These are phyloP conservation scores for Ustilago loliicola DNA, from an alignment of 1,284 basidiomycete species.

Conservation along the genomic window DNA sequence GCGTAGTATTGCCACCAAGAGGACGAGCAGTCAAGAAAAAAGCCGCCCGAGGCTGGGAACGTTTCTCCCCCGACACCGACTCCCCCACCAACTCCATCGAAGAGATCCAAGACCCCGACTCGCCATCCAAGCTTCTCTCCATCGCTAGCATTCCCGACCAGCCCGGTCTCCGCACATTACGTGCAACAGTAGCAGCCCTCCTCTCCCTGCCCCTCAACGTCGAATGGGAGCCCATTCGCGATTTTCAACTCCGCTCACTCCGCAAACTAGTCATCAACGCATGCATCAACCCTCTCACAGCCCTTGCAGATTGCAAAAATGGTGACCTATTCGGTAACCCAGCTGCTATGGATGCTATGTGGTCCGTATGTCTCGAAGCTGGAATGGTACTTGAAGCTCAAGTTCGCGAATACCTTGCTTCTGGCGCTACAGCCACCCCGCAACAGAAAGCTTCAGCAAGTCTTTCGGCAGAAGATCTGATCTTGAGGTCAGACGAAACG, in stretches of 20 bases:
- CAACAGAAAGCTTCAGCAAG: not conserved
- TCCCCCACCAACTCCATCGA: not conserved
- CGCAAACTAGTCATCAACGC: constrained; percentile 88
- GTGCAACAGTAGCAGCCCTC: constrained; percentile 56
- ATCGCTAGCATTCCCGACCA: constrained; percentile 54
- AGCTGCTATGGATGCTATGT: constrained; percentile 60
- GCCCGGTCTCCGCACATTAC: constrained; percentile 48
- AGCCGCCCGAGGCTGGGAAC: constrained; percentile 38
- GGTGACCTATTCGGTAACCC: constrained; percentile 75
- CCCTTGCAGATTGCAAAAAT: constrained; percentile 84
- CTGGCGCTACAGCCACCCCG: not conserved
- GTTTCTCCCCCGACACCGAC: constrained; percentile 32
- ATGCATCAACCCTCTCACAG: constrained; percentile 88
- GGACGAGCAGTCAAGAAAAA: constrained; percentile 1
- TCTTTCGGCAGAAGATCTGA: constrained; percentile 26
- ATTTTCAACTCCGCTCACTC: constrained; percentile 80
- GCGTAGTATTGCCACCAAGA: constrained; percentile 2
- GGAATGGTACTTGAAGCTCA: constrained; percentile 60
- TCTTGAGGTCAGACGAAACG: constrained; percentile 30
- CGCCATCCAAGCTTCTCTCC: constrained; percentile 45
- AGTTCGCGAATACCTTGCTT: constrained; percentile 51
- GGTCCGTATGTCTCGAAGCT: constrained; percentile 59
- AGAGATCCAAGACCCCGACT: constrained; percentile 19
- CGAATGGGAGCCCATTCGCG: constrained; percentile 79
- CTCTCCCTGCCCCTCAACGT: constrained; percentile 64